Evolutionary conservation across 78 protist genomes (phyloP).

Genomic region (Goniomonas avonlea): DNA sequence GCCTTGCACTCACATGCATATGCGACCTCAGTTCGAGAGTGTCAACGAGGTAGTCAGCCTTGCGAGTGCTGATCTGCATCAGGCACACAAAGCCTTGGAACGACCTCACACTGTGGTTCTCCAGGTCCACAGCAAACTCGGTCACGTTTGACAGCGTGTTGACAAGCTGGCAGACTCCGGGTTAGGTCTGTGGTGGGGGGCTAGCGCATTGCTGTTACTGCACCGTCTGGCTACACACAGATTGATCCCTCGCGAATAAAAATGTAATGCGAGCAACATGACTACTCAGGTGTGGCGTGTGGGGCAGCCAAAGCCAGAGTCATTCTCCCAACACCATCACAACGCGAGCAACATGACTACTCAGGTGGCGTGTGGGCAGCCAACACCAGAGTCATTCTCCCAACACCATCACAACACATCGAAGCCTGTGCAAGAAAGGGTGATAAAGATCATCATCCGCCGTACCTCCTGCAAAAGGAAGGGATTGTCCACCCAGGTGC

Average conservation of each 20-base stretch:
- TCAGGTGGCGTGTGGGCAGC: background rate
- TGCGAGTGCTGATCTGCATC: slow-evolving; percentile 60
- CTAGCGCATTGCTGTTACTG: background rate
- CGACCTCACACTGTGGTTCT: slow-evolving; percentile 73
- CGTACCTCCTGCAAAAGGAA: too few species aligned
- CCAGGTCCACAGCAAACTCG: slow-evolving; percentile 87
- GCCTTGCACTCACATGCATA: too few species aligned
- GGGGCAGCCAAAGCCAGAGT: too few species aligned
- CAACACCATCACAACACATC: background rate
- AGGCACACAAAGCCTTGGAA: slow-evolving; percentile 90
- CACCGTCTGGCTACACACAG: too few species aligned
- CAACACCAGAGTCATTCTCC: too few species aligned
- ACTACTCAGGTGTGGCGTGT: background rate
- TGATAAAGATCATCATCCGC: too few species aligned
- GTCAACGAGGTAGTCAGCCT: slow-evolving; percentile 86
- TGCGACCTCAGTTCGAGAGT: slow-evolving; percentile 67
- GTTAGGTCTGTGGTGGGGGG: background rate
- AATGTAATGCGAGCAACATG: background rate
- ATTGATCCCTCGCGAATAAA: background rate
- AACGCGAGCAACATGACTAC: background rate
- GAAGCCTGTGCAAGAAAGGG: too few species aligned
- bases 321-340: background rate
- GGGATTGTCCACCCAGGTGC: slow-evolving; percentile 49
- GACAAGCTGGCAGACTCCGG: slow-evolving; percentile 21
- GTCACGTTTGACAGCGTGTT: background rate